Percentiles rank a stretch among this genome's conserved stretches.
Evolutionary conservation across 2,329 filamentous ascomycete species (phyloP).

Genomic region (Bipolaris sorokiniana): DNA sequence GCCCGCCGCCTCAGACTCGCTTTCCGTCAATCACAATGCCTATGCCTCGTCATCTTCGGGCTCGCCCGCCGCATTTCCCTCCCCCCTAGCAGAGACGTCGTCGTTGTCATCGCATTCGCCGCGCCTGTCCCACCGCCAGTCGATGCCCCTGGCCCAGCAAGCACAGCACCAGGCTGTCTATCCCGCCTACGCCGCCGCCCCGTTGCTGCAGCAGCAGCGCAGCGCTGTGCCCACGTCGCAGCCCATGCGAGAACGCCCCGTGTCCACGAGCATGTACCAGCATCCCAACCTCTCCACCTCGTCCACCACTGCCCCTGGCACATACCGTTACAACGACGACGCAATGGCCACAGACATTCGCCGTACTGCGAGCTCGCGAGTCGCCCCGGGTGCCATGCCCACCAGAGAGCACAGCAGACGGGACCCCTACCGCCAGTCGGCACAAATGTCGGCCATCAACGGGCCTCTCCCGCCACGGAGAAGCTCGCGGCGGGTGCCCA

Average conservation of each 20-base stretch:
- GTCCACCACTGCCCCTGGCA: slow-evolving; percentile 50
- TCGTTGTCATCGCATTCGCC: slow-evolving; percentile 38
- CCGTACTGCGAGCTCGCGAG: slow-evolving; percentile 68
- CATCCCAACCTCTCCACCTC: slow-evolving; percentile 56
- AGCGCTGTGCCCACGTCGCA: slow-evolving; percentile 37
- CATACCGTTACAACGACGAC: slow-evolving; percentile 58
- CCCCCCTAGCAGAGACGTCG: slow-evolving; percentile 35
- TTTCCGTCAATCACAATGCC: slow-evolving; percentile 51
- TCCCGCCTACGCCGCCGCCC: slow-evolving; percentile 36
- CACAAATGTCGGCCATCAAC: slow-evolving; percentile 61
- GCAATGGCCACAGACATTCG: slow-evolving; percentile 43
- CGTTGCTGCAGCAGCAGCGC: slow-evolving; percentile 37
- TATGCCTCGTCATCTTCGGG: slow-evolving; percentile 43
- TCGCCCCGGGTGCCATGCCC: slow-evolving; percentile 65
- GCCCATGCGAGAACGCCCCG: slow-evolving; percentile 47
- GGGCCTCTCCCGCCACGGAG: slow-evolving; percentile 74
- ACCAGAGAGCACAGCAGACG: slow-evolving; percentile 72
- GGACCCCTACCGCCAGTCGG: slow-evolving; percentile 68
- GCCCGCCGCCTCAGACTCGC: slow-evolving; percentile 38
- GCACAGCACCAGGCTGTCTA: slow-evolving; percentile 48
- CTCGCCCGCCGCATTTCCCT: slow-evolving; percentile 33
- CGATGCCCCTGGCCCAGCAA: slow-evolving; percentile 53
- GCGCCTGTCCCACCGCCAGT: slow-evolving; percentile 51
- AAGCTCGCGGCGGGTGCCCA: slow-evolving; percentile 74
- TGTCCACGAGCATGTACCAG: slow-evolving; percentile 56